Percentiles rank a stretch among this genome's conserved stretches.
These are phyloP conservation scores for Neoscytalidium dimidiatum DNA, from an alignment of 2,329 filamentous ascomycete genomes.

Conservation along the genomic window DNA sequence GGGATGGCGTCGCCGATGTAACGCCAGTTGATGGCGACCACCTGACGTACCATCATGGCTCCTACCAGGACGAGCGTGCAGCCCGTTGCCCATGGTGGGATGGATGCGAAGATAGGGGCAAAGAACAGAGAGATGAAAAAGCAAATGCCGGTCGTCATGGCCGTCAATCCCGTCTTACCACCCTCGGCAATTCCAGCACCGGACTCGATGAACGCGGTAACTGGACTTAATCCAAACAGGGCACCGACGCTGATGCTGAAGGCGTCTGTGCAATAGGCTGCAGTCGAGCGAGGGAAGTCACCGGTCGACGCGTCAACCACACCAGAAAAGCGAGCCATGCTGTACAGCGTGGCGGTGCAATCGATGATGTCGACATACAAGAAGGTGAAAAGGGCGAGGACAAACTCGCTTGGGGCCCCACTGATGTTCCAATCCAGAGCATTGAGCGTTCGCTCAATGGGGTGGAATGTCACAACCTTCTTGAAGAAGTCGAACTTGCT, in stretches of 20 bases:
- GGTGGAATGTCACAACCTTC: conserved; percentile 78
- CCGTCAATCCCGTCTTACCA: conserved; percentile 78
- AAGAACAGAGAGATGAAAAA: conserved; percentile 90
- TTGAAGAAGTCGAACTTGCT: conserved; percentile 81
- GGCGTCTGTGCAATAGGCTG: conserved; percentile 84
- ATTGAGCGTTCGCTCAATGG: conserved; percentile 68
- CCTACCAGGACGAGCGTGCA: conserved; percentile 57
- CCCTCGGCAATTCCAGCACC: conserved; percentile 87
- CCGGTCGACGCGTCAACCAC: conserved; percentile 78
- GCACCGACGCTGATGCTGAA: conserved; percentile 79
- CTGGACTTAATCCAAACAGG: conserved; percentile 74
- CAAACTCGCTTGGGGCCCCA: conserved; percentile 69
- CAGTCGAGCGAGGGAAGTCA: conserved; percentile 82
- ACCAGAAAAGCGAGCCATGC: conserved; percentile 82
- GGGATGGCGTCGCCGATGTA: conserved; percentile 84
- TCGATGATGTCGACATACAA: conserved; percentile 92
- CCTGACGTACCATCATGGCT: conserved; percentile 72
- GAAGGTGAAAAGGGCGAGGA: conserved; percentile 81
- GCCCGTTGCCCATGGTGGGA: conserved; percentile 86
- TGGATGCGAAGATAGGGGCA: conserved; percentile 85
- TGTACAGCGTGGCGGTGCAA: conserved; percentile 82
- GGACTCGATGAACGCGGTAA: conserved; percentile 85
- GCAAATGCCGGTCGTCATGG: conserved; percentile 75
- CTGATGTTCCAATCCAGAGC: conserved; percentile 74
- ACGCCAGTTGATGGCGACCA: conserved; percentile 83